phyloP scores from a whole-genome alignment of 495 filamentous ascomycete genomes.

The Podospora tetraspora region DNA sequence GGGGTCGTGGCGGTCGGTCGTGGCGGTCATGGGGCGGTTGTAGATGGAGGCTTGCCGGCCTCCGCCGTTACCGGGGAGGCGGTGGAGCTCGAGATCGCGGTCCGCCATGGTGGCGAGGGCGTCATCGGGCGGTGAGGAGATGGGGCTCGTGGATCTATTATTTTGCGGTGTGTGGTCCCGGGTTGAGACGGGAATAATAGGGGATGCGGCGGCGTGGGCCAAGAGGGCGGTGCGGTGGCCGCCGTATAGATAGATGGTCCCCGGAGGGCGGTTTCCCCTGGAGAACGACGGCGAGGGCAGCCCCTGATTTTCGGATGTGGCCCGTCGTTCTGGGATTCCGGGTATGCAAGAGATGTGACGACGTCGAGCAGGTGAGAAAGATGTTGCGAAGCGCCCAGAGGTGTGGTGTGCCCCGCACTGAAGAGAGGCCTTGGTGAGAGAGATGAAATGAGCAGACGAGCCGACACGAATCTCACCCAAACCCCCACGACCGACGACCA shows the following conservation, averaged over 20 bases:
- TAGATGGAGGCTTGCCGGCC: constrained; percentile 16
- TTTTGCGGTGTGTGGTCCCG: background rate
- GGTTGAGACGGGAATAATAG: background rate
- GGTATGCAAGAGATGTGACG: background rate
- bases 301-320: background rate
- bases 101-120: constrained; percentile 15
- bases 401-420: background rate
- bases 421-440: background rate
- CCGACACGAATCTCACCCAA: background rate
- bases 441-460: background rate
- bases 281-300: background rate
- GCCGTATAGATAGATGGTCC: background rate
- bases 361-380: background rate
- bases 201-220: background rate
- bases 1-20: background rate
- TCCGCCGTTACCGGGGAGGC: constrained; percentile 18
- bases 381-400: background rate
- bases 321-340: background rate
- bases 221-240: background rate
- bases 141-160: background rate
- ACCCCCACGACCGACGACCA: background rate
- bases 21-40: constrained; percentile 7
- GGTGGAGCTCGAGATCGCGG: constrained; percentile 28
- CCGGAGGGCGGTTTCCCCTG: too few relatives aligned
- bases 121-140: constrained; percentile 4